Percentiles rank a stretch among this genome's conserved stretches.
Evolutionary conservation across 2,329 filamentous ascomycete species (phyloP).

Genomic region (Cladophialophora psammophila): DNA sequence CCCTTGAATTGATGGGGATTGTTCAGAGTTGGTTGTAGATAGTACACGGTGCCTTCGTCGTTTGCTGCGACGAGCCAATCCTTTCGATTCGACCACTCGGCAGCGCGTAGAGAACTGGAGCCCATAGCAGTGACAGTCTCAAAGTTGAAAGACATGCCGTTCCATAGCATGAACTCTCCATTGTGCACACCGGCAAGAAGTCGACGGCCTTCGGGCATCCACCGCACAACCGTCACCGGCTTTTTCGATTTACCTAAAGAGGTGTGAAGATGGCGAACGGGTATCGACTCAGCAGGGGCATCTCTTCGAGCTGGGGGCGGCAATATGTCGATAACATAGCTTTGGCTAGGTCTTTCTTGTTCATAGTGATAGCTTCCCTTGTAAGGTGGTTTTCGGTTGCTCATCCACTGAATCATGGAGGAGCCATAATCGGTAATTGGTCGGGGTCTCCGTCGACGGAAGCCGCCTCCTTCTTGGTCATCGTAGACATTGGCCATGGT

Average conservation of each 20-base stretch:
- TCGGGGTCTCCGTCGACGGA: constrained; percentile 48
- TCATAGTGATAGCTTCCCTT: constrained; percentile 75
- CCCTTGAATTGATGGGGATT: constrained; percentile 95
- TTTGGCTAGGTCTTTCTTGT: constrained; percentile 81
- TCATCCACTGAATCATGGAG: constrained; percentile 90
- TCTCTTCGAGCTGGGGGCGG: constrained; percentile 79
- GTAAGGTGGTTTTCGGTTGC: constrained; percentile 78
- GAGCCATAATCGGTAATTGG: constrained; percentile 93
- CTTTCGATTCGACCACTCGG: constrained; percentile 91
- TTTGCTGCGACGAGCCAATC: constrained; percentile 97
- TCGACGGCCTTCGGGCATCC: constrained; percentile 94
- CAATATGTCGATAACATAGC: constrained; percentile 91
- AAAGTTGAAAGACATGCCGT: constrained; percentile 98
- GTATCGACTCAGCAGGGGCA: constrained; percentile 83
- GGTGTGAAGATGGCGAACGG: constrained; percentile 95
- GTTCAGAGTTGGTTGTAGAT: constrained; percentile 99
- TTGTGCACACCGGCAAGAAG: constrained; percentile 93
- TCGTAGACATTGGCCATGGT: constrained; percentile 36
- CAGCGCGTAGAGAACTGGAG: constrained; percentile 75
- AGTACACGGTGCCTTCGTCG: constrained; percentile 94
- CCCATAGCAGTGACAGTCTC: constrained; percentile 84
- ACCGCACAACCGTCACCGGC: constrained; percentile 93
- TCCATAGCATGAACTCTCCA: constrained; percentile 98
- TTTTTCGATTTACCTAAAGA: constrained; percentile 98
- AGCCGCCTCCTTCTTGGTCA: constrained; percentile 36